These are phyloP conservation scores for Russula sp. DNA, from an alignment of 768 basidiomycete species.

Conservation along the genomic window DNA sequence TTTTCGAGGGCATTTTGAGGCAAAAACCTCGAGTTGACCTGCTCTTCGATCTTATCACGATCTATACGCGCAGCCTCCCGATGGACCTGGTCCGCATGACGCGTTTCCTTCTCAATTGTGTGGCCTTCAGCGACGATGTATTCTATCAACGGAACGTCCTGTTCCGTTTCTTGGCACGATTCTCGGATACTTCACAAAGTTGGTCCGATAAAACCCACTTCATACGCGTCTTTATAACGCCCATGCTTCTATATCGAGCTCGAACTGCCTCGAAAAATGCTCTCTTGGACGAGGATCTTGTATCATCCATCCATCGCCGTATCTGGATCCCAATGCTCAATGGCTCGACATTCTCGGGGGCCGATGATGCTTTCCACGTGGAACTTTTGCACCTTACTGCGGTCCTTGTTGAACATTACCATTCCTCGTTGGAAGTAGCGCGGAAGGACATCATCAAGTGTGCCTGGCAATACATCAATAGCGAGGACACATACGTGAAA, in stretches of 20 bases:
- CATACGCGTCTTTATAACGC: slow-evolving; percentile 82
- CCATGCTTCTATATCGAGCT: slow-evolving; percentile 77
- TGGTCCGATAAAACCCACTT: slow-evolving; percentile 78
- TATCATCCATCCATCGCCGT: slow-evolving; percentile 63
- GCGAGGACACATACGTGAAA: slow-evolving; percentile 87
- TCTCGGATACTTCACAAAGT: slow-evolving; percentile 58
- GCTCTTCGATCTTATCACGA: slow-evolving; percentile 79
- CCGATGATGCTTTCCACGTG: slow-evolving; percentile 85
- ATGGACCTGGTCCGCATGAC: slow-evolving; percentile 77
- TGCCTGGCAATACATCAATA: slow-evolving; percentile 84
- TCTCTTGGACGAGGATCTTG: slow-evolving; percentile 68
- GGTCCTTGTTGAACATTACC: slow-evolving; percentile 80
- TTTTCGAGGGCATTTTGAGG: slow-evolving; percentile 73
- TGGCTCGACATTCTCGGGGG: slow-evolving; percentile 47
- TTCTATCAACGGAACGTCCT: slow-evolving; percentile 79
- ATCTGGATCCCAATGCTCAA: slow-evolving; percentile 82
- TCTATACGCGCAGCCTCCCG: slow-evolving; percentile 76
- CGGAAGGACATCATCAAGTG: slow-evolving; percentile 93
- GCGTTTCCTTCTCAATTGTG: slow-evolving; percentile 83
- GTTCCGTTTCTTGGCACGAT: slow-evolving; percentile 82
- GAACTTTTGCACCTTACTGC: slow-evolving; percentile 90
- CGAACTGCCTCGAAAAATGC: slow-evolving; percentile 50
- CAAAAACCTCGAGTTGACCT: slow-evolving; percentile 79
- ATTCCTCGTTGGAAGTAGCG: slow-evolving; percentile 71
- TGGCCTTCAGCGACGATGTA: slow-evolving; percentile 67